Evolutionary conservation across 495 filamentous ascomycete species (phyloP), one percentile per base, ranked within the genome.

Genomic region (Hyaloscypha finlandica): DNA sequence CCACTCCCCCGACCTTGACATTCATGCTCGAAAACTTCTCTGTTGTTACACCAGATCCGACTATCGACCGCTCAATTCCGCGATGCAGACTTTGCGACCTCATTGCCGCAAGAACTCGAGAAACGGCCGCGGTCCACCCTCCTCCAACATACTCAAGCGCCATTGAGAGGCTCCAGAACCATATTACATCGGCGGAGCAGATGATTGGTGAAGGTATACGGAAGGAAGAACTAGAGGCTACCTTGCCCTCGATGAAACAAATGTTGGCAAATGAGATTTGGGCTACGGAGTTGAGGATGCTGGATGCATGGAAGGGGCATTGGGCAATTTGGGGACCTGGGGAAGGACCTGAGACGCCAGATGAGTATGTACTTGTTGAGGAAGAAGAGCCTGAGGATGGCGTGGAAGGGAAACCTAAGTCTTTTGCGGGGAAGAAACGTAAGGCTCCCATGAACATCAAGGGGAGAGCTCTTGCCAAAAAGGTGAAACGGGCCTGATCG

Each of bases 1-100:
- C 76, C 1, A 65, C 73, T 20, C 30, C 74, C 79, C 9, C 80
- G 76, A n/a, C 59, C 31, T 0, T 73, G 74, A 69, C 76, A 59
- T 74, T 70, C 6, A 48, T 83, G 0, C 74, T 72, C 42, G 70
- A 77, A 29, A 73, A 78, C 9, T 73, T 33, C 32, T 68, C 66
- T 0, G 31, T 45, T 12, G 57, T 76, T 16, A 52, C 55, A 14
- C 61, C 64, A 16, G 63, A 68, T 32, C 39, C 54, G 4, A 30
- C 9, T 3, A 54, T 76, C 64, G 59, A 73, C 61, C 74, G 69
- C 16, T 48, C 33, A 0, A 55, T 64, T 14, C 58, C 59, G 25
- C 68, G 70, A 14, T 76, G 74, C 60, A 55, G 48, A n/a, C 56
- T 65, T 20, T 76, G 74, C 65, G 69, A 76, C 57, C 60, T 64